Conservation (phyloP, 352 stramenopile species). For the Hyaloperonospora arabidopsidis region DNA sequence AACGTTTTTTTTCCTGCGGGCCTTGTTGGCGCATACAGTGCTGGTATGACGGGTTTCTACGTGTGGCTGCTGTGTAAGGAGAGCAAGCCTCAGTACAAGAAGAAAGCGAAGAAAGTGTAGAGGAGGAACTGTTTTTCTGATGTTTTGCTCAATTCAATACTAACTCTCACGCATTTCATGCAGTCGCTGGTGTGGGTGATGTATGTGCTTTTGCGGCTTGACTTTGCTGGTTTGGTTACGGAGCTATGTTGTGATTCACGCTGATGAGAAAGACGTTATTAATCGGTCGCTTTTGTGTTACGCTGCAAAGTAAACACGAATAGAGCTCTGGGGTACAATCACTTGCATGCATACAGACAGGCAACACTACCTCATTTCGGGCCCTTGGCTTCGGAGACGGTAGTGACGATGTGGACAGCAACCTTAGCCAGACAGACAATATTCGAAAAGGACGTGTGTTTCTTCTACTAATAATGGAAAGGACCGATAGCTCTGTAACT, state of each 20-base stretch:
- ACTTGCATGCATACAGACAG: constrained; percentile 38
- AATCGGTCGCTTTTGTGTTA: constrained; percentile 58
- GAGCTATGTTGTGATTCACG: no score
- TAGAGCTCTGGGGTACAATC: constrained; percentile 54
- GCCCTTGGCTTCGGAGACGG: constrained; percentile 12
- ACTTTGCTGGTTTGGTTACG: no score
- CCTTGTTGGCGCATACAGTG: constrained; percentile 51
- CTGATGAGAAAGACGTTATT: no score
- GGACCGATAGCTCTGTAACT: no score
- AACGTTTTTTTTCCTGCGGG: constrained; percentile 65
- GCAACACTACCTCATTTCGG: constrained; percentile 48
- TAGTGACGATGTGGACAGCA: constrained; percentile 8
- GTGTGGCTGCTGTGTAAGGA: constrained; percentile 57
- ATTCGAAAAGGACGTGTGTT: background rate
- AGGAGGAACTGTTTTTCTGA: background rate
- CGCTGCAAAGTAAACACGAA: constrained; percentile 39
- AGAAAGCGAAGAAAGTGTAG: constrained; percentile 69
- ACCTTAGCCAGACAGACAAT: constrained; percentile 3
- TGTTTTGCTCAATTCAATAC: background rate
- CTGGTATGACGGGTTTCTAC: constrained; percentile 77
- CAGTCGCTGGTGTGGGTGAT: background rate
- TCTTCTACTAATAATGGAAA: no score
- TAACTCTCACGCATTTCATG: background rate
- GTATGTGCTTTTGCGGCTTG: background rate
- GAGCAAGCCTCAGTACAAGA: constrained; percentile 77